Conservation (phyloP, 495 filamentous ascomycete species). For the Aspergillus leporis region DNA sequence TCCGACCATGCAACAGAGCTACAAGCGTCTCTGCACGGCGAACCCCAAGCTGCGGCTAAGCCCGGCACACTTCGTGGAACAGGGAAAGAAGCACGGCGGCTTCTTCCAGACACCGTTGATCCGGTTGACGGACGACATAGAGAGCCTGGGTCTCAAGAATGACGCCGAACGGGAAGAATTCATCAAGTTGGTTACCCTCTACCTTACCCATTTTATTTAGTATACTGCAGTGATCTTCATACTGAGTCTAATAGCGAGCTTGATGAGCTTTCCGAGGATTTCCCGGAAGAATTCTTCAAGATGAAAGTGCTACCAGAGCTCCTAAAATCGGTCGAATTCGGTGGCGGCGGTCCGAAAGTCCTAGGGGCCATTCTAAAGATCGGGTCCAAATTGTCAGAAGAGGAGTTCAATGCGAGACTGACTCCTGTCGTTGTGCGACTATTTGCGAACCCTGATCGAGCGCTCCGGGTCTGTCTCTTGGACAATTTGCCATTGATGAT, state of each 20-base stretch:
- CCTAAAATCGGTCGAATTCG: conserved; percentile 96
- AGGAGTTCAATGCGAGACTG: conserved; percentile 83
- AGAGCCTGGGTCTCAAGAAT: conserved; percentile 84
- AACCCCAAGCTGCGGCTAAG: conserved; percentile 87
- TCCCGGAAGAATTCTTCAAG: conserved; percentile 96
- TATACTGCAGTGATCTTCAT: background rate
- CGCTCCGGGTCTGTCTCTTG: conserved; percentile 85
- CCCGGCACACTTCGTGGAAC: conserved; percentile 83
- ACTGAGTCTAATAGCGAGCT: conserved; percentile 60
- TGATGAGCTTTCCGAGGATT: conserved; percentile 84
- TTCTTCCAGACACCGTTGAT: conserved; percentile 95
- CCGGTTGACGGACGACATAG: conserved; percentile 85
- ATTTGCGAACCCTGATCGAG: conserved; percentile 89
- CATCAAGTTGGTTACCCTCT: conserved; percentile 60
- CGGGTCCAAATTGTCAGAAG: conserved; percentile 76
- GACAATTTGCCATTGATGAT: conserved; percentile 92
- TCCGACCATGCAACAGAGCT: conserved; percentile 80
- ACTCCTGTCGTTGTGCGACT: conserved; percentile 85
- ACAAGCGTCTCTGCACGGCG: conserved; percentile 82
- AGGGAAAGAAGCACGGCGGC: conserved; percentile 75
- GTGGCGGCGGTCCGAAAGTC: conserved; percentile 91
- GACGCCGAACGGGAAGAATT: conserved; percentile 84
- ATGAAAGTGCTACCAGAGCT: conserved; percentile 94
- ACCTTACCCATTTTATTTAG: background rate
- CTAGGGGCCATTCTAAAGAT: conserved; percentile 89